Evolutionary conservation across 192 early-diverging fungal genomes (phyloP).

Genomic region (Gonapodya sp.): DNA sequence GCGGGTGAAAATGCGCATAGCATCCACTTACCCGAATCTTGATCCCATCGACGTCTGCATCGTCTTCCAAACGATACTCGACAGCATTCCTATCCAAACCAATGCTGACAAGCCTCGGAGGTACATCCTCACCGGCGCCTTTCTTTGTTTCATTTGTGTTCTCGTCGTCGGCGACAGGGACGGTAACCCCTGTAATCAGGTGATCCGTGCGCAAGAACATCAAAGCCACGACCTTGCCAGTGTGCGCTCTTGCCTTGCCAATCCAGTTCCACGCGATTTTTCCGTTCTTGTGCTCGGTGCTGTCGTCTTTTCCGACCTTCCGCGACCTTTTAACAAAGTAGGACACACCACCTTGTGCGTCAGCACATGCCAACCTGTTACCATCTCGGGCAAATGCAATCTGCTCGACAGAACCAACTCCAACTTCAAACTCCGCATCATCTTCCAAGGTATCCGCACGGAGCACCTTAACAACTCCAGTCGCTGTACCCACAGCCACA

Average conservation of each 20-base stretch:
- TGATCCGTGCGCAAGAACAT: background rate
- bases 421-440: background rate
- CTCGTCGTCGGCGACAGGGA: too few species aligned
- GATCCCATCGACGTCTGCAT: background rate
- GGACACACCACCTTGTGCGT: background rate
- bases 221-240: background rate
- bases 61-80: background rate
- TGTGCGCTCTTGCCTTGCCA: background rate
- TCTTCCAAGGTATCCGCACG: background rate
- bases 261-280: background rate
- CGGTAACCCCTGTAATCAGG: too few species aligned
- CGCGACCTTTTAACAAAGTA: background rate
- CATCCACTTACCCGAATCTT: background rate
- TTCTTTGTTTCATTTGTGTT: background rate
- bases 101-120: background rate
- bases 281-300: background rate
- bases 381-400: background rate
- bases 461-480: background rate
- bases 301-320: background rate
- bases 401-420: background rate
- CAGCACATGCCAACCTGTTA: background rate
- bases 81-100: background rate
- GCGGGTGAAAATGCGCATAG: background rate
- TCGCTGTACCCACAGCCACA: background rate
- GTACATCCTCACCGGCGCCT: background rate